Evolutionary conservation across 2,329 filamentous ascomycete species (phyloP).

Genomic region (Xylariaceae sp.): DNA sequence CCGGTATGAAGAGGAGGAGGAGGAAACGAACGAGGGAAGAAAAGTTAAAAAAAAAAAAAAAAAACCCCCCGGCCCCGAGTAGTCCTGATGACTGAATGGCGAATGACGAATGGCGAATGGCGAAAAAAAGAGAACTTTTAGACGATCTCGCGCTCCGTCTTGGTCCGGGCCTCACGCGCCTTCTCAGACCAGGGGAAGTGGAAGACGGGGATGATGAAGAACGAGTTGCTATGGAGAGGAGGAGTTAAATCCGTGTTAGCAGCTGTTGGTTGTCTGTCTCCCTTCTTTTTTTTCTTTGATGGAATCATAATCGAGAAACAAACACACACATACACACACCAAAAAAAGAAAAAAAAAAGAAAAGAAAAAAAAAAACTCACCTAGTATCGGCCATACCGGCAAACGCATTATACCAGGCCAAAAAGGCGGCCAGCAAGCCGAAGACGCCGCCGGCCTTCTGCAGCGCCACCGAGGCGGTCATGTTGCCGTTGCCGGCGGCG

Average conservation of each 20-base stretch:
- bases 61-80: too few relatives aligned
- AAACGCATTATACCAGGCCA: slow-evolving; percentile 83
- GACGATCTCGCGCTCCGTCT: slow-evolving; percentile 42
- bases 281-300: too few relatives aligned
- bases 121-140: slow-evolving; percentile 14
- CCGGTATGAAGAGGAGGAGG: too few relatives aligned
- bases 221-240: slow-evolving; percentile 58
- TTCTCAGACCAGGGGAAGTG: slow-evolving; percentile 94
- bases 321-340: too few relatives aligned
- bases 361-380: slow-evolving; percentile 36
- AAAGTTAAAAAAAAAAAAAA: too few relatives aligned
- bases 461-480: slow-evolving; percentile 41
- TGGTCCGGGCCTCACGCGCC: slow-evolving; percentile 53
- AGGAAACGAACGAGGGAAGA: too few relatives aligned
- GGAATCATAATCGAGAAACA: too few relatives aligned
- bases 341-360: background rate
- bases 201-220: slow-evolving; percentile 86
- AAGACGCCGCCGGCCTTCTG: slow-evolving; percentile 71
- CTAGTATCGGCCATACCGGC: slow-evolving; percentile 72
- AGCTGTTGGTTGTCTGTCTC: too few relatives aligned
- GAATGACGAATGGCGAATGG: too few relatives aligned
- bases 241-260: background rate
- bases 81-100: too few relatives aligned
- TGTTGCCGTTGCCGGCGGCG: slow-evolving; percentile 47
- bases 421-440: slow-evolving; percentile 72